Conservation (phyloP, 129 eudicot genomes). For the Arctium minus region DNA sequence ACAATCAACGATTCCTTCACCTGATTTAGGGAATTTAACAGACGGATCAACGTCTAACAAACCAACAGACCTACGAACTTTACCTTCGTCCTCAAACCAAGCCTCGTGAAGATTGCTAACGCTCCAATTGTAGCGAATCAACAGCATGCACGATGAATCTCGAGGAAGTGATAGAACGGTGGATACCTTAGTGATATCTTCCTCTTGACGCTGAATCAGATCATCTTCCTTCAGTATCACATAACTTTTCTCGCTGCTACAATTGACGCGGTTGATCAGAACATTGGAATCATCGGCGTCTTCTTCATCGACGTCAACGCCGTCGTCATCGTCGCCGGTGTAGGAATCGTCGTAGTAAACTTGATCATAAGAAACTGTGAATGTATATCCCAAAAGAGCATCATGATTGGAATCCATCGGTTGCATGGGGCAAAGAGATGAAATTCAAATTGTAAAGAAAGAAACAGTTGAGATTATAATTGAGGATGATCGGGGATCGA, state of each 20-base stretch:
- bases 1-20: constrained; percentile 15
- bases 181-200: constrained; percentile 23
- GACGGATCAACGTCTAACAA: constrained; percentile 25
- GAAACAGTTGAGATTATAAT: background rate
- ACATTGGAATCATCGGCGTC: constrained; percentile 17
- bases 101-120: constrained; percentile 39
- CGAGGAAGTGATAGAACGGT: constrained; percentile 23
- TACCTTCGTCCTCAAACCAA: constrained; percentile 54
- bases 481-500: background rate
- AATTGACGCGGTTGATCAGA: constrained; percentile 7
- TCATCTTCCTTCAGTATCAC: constrained; percentile 26
- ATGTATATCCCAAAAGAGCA: constrained; percentile 1
- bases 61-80: constrained; percentile 41
- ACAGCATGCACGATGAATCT: constrained; percentile 24
- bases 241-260: constrained; percentile 13
- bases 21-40: constrained; percentile 13
- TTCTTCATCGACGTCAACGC: background rate
- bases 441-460: background rate
- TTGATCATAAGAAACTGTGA: constrained; percentile 4
- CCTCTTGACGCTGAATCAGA: constrained; percentile 18
- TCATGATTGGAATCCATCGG: constrained; percentile 17
- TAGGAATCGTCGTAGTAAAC: background rate
- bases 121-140: constrained; percentile 33
- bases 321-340: background rate
- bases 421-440: constrained; percentile 2